Evolutionary conservation across 139 green algal genomes (phyloP), one percentile per base, ranked within the genome.

Genomic region (Astrephomene gubernaculifera): DNA sequence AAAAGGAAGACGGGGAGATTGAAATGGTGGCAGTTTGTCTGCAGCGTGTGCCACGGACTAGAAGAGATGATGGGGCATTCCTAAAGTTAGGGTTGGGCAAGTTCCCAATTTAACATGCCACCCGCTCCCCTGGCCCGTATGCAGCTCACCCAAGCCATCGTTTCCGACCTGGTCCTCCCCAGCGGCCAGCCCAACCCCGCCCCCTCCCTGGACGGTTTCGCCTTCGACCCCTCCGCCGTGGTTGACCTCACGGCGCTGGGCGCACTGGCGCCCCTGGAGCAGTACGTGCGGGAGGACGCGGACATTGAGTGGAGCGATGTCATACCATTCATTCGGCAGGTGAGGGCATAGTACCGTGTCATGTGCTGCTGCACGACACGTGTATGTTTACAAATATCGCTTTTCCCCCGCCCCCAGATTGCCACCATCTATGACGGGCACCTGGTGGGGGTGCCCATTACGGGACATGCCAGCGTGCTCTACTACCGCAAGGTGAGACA

Each of bases 351-450:
- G n/a, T n/a, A n/a, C n/a, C n/a, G n/a, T n/a, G n/a, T n/a, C n/a
- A n/a, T n/a, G n/a, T n/a, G n/a, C n/a, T n/a, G n/a, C n/a, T n/a
- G n/a, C n/a, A n/a, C n/a, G n/a, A n/a, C n/a, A n/a, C n/a, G n/a
- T n/a, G n/a, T n/a, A 57, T 17, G 12, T 57, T 57, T 57, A 17
- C 49, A 17, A 57, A 57, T 17, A 12, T 17, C 17, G 12, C 49
- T 57, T 17, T 25, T 57, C 49, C 49, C 12, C 12, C 17, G 19
- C 57, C 6, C 29, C 7, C 76, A 83, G 76, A 41, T 83, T 8
- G 27, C 76, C 27, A 83, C 76, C 38, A 72, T 83, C 43, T 83
- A 83, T n/a, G 76, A 83, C 21, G 29, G 29, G 1, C 76, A 83
- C 76, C 41, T 83, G 21, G 44, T 83, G 27, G 76, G 53, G 17